Evolutionary conservation across 371 early-diverging fungal genomes (phyloP).

Genomic region (Mortierella sp.): DNA sequence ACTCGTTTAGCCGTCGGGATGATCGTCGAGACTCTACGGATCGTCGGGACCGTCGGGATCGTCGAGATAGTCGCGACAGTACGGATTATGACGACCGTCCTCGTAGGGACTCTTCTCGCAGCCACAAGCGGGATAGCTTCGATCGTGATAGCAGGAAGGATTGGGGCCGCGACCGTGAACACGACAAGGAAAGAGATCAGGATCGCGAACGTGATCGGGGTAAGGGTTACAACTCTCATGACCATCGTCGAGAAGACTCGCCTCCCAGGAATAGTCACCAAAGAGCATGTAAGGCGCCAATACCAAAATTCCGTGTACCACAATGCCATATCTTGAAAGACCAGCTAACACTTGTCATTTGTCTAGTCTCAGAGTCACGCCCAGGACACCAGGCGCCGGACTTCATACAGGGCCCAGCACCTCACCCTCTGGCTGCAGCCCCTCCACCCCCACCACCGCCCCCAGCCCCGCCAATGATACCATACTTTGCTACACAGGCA

Average conservation of each 20-base stretch:
- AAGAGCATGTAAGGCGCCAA: neutral
- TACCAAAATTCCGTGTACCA: too few species aligned
- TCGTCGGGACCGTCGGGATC: conserved; percentile 14
- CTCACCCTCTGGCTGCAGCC: neutral
- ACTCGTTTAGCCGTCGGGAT: neutral
- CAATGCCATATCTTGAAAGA: too few species aligned
- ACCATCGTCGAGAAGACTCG: conserved; percentile 6
- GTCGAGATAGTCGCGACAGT: conserved; percentile 9
- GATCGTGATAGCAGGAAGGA: conserved; percentile 10
- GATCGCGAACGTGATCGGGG: conserved; percentile 13
- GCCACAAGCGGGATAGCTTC: neutral
- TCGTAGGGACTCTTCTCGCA: neutral
- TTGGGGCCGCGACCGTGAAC: conserved; percentile 7
- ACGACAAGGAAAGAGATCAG: conserved; percentile 5
- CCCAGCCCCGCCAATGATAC: conserved; percentile 3
- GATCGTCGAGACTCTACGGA: conserved; percentile 4
- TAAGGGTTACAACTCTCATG: neutral
- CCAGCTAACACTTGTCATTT: too few species aligned
- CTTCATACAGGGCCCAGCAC: neutral
- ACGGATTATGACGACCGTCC: neutral
- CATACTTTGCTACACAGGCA: conserved; percentile 3
- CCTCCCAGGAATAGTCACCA: neutral
- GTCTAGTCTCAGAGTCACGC: neutral
- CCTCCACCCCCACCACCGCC: conserved; percentile 6
- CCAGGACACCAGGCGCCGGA: neutral